Base-by-base conservation (phyloP, 805 yeast species). In the Saturnispora halmiae region DNA sequence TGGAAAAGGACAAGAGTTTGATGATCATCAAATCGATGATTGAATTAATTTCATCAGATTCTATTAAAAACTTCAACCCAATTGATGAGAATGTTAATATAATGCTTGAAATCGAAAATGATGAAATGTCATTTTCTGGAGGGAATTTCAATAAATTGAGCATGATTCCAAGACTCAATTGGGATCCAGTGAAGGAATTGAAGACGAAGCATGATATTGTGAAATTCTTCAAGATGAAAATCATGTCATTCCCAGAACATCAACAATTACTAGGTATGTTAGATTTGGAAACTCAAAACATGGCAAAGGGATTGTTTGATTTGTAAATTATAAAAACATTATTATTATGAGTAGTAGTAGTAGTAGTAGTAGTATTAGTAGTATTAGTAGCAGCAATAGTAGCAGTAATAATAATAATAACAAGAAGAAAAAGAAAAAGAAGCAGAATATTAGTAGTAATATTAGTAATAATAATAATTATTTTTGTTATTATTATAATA, bases 71-170 rank as follows among this genome's bases (percentile, higher is more conserved):
- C 31, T 61, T 60, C 42, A 56, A 56, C 39, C 50, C 52, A 6
- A 45, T 59, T 3, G 59, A 64, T 31, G 68, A 66, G 22, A 61
- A 66, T 27, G 59, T 59, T 30, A 78, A 73, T 36, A 52, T 71
- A 16, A 81, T 79, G 48, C 51, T 72, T 24, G 87, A 82, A 39
- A 54, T 71, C 20, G 95, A 87, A 46, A 58, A 55, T 37, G 64
- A 59, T 33, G 71, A 80, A 37, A 57, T 69, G 2, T 68, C 92
- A 2, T 92, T 88, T 61, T 22, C 26, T 22, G 97, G 97, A 2
- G 80, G 96, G 0, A 76, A 79, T 39, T 92, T 75, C 60, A 83
- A 94, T 39, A 78, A 73, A 53, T 66, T 92, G 44, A 75, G 72
- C 1, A 72, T 82, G 2, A 77, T 87, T 36, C 68, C 73, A 26